Conservation (phyloP, 805 yeast species). For the Pichia cabralensis region DNA sequence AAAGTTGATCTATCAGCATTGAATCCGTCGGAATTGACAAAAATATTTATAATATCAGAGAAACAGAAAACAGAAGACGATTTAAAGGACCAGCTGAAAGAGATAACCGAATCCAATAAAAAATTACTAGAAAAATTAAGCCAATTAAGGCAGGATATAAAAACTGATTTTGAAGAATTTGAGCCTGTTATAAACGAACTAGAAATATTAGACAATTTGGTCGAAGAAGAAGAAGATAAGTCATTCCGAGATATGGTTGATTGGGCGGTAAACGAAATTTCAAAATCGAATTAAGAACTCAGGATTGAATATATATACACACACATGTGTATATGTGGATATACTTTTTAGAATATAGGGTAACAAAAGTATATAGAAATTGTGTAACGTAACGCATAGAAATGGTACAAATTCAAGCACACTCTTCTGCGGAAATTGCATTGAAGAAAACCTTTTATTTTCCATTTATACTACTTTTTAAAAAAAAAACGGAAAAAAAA, state of each 20-base stretch:
- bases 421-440: too few relatives aligned
- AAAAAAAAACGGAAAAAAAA: too few relatives aligned
- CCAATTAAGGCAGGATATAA: conserved; percentile 6
- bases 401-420: too few relatives aligned
- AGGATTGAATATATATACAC: too few relatives aligned
- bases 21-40: conserved; percentile 15
- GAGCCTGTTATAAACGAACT: conserved; percentile 9
- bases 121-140: conserved; percentile 8
- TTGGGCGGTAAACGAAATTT: conserved; percentile 11
- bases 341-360: too few relatives aligned
- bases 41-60: conserved; percentile 10
- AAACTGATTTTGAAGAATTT: conserved; percentile 6
- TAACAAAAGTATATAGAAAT: too few relatives aligned
- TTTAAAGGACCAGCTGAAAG: conserved; percentile 2
- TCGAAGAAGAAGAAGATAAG: conserved; percentile 11
- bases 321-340: too few relatives aligned
- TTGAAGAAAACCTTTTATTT: too few relatives aligned
- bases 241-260: conserved; percentile 13
- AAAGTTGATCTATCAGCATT: conserved; percentile 10
- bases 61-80: conserved; percentile 6
- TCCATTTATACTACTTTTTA: too few relatives aligned
- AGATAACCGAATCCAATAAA: conserved; percentile 2
- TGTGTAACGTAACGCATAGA: too few relatives aligned
- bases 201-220: conserved; percentile 11
- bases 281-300: background rate